Evolutionary conservation across 164 flowering plant species (phyloP), one percentile per base, ranked within the genome.

Genomic region (Vitis amurensis): DNA sequence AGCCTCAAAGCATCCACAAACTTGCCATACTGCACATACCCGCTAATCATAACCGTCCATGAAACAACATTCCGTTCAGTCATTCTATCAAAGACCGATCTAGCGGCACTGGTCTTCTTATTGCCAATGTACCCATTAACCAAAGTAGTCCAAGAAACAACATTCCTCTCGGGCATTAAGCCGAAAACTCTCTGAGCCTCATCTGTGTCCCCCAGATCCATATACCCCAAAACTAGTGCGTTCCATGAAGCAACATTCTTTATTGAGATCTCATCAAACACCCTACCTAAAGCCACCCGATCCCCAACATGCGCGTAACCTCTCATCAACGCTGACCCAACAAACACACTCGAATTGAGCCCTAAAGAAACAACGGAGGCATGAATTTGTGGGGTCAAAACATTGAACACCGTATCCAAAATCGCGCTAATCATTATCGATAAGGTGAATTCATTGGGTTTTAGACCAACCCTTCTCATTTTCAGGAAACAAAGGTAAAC

Each of bases 11-110:
- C 91, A 51, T 82, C 83, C 55, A 61, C 0, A 50, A 73, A 83
- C 37, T 49, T 69, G 9, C 71, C 78, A 73, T 72, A 66, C 29
- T 74, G 79, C 69, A 78, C 87, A 55, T 81, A 87, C 19, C 89
- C 93, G 56, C 69, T 83, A 27, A 89, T 84, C 91, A 87, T 87
- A 4, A 73, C 86, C 8, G 90, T 89, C 93, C 91, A 87, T 13
- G 89, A 79, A 30, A 85, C 79, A 19, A 84, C 90, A 75, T 85
- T 86, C 65, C 75, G 80, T 61, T 79, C 78, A 14, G 71, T 67
- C 81, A 85, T 83, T 62, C 51, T 56, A 27, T 84, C 59, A 58
- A 87, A 88, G 49, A 77, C 30, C 13, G 69, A 63, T 49, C 82
- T 58, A 71, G 88, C 91, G 71, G 75, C 67, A 50, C 71, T 61